phyloP scores from a whole-genome alignment of 2,329 filamentous ascomycete species.

The Calonectria pseudoturangicola region DNA sequence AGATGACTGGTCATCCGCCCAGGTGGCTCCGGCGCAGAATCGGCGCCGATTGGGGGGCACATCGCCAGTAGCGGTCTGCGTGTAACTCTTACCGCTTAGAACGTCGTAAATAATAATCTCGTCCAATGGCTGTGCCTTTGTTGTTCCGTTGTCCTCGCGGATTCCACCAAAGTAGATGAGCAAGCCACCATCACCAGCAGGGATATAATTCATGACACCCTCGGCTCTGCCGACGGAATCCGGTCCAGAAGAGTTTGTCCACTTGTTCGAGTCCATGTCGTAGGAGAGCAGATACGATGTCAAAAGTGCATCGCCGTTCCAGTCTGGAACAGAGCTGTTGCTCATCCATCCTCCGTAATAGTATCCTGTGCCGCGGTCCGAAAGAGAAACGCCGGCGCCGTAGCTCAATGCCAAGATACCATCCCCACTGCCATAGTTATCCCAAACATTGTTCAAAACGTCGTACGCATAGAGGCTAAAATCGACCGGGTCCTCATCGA shows the following conservation, averaged over 20 bases:
- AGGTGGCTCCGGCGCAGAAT: slow-evolving; percentile 77
- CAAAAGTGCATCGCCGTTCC: slow-evolving; percentile 66
- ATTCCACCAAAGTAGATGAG: slow-evolving; percentile 79
- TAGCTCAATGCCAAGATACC: slow-evolving; percentile 70
- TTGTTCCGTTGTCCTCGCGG: slow-evolving; percentile 68
- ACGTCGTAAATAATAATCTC: slow-evolving; percentile 77
- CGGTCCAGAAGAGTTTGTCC: slow-evolving; percentile 73
- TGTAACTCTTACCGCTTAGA: slow-evolving; percentile 74
- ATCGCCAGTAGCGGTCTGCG: slow-evolving; percentile 72
- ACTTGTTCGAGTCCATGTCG: slow-evolving; percentile 70
- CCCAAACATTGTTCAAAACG: slow-evolving; percentile 73
- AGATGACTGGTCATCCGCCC: slow-evolving; percentile 75
- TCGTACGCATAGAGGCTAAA: slow-evolving; percentile 76
- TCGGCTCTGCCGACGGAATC: slow-evolving; percentile 74
- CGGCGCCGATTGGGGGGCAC: slow-evolving; percentile 70
- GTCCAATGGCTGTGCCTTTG: slow-evolving; percentile 65
- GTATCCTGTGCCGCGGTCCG: slow-evolving; percentile 73
- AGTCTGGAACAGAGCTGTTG: slow-evolving; percentile 70
- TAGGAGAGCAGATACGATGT: slow-evolving; percentile 73
- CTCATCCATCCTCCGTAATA: slow-evolving; percentile 79
- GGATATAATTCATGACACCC: slow-evolving; percentile 76
- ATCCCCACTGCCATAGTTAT: slow-evolving; percentile 62
- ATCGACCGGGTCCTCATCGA: slow-evolving; percentile 64
- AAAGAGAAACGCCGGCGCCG: slow-evolving; percentile 74
- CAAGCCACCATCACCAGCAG: slow-evolving; percentile 75